Evolutionary conservation across 2,329 filamentous ascomycete genomes (phyloP), one percentile per base, ranked within the genome.

Genomic region (Pseudodiploospora longispora): DNA sequence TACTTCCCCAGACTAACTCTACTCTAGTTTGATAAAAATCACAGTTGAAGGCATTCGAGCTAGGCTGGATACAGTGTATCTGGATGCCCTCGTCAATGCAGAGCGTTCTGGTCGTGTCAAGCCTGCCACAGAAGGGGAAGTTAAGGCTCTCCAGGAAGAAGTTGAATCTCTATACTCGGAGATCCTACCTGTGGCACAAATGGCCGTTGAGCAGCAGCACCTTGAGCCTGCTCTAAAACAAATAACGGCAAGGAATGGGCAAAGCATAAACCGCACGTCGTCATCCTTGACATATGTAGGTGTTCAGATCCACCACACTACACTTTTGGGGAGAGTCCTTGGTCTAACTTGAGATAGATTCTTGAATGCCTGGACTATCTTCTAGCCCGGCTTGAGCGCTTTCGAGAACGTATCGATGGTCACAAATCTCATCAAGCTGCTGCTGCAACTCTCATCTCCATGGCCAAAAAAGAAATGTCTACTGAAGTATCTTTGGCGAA

Each of bases 121-220:
- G 4, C 49, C 56, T 5, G 60, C 59, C 0, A 54, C 59, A 0
- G 49, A 51, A 1, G 66, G 64, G 5, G 74, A 78, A 40, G 68
- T 74, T 7, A 65, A 63, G 10, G 68, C 72, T 4, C 58, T 84
- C 2, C 75, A 82, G 53, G 74, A 76, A 30, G 83, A 87, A 55
- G 67, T 87, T 1, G 80, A 85, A 51, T 84, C 81, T 4, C 66
- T 87, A 3, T 82, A 84, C 52, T 68, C 80, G 0, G 84, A 87
- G 56, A 80, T 87, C 35, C 65, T 83, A 1, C 78, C 82, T 0
- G 79, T 87, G 2, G 76, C 82, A 6, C 78, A 84, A 49, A 87
- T 87, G 78, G 78, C 82, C 0, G 71, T 82, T 1, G 80, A 86
- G 51, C 76, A 83, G 52, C 79, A 85, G 55, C 74, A 82, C 51